phyloP scores from a whole-genome alignment of 106 monocot species.

The Chionographis japonica region DNA sequence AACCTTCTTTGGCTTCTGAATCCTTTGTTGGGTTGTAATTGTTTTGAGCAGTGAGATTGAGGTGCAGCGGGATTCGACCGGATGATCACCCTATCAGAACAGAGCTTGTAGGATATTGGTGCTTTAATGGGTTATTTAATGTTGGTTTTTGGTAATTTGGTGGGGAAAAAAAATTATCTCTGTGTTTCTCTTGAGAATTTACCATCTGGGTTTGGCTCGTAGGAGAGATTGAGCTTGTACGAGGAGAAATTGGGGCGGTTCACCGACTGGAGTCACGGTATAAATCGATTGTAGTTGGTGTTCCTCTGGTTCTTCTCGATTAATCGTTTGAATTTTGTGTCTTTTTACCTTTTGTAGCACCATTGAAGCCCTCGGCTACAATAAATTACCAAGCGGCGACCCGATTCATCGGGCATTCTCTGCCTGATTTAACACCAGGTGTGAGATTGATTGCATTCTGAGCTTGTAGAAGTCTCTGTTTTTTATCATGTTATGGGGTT shows the following conservation, averaged over 20 bases:
- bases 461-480: not conserved
- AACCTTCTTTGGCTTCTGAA: not conserved
- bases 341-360: constrained; percentile 36
- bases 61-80: constrained; percentile 61
- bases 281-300: not conserved
- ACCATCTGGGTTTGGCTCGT: constrained; percentile 14
- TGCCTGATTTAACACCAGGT: constrained; percentile 81
- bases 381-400: constrained; percentile 75
- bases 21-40: not conserved
- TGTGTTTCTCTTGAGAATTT: constrained; percentile 10
- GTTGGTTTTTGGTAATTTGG: not conserved
- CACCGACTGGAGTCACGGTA: constrained; percentile 68
- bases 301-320: not conserved
- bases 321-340: not conserved
- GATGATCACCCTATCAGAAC: constrained; percentile 66
- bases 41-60: constrained; percentile 56
- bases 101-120: constrained; percentile 54
- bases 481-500: not conserved
- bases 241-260: constrained; percentile 63
- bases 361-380: constrained; percentile 65
- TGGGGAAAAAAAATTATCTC: not conserved
- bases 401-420: constrained; percentile 76
- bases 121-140: not conserved
- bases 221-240: constrained; percentile 81
- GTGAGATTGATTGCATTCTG: not conserved